phyloP scores from a whole-genome alignment of 345 rosid species.

The Eucalyptus erythrocorys region DNA sequence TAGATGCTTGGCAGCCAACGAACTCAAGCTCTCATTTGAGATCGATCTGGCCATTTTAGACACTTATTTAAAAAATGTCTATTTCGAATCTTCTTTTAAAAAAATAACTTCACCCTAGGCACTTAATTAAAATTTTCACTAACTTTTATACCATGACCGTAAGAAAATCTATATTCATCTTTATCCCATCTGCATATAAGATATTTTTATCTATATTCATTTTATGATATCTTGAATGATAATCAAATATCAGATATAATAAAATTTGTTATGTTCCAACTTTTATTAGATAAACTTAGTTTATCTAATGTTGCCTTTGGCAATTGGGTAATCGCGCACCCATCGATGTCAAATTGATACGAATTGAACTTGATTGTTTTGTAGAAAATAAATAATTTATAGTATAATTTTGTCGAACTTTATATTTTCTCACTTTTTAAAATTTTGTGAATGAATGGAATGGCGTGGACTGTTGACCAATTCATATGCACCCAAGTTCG shows the following conservation, averaged over 20 bases:
- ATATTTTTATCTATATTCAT: not conserved
- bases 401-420: rapidly evolving
- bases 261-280: too few relatives aligned
- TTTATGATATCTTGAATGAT: not conserved
- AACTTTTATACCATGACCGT: too few relatives aligned
- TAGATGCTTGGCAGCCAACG: too few relatives aligned
- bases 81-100: too few relatives aligned
- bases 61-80: too few relatives aligned
- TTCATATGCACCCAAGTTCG: rapidly evolving
- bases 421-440: rapidly evolving
- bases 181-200: not conserved
- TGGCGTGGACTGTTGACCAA: rapidly evolving
- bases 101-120: too few relatives aligned
- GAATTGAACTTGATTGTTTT: not conserved
- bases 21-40: too few relatives aligned
- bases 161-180: not conserved
- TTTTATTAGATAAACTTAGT: too few relatives aligned
- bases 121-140: not conserved
- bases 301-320: too few relatives aligned
- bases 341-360: not conserved
- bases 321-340: not conserved
- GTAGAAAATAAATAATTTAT: rapidly evolving
- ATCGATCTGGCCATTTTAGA: too few relatives aligned
- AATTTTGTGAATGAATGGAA: not conserved
- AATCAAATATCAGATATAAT: too few relatives aligned